Base-by-base conservation (phyloP, 352 stramenopile species). In the Achlya hypogyna region DNA sequence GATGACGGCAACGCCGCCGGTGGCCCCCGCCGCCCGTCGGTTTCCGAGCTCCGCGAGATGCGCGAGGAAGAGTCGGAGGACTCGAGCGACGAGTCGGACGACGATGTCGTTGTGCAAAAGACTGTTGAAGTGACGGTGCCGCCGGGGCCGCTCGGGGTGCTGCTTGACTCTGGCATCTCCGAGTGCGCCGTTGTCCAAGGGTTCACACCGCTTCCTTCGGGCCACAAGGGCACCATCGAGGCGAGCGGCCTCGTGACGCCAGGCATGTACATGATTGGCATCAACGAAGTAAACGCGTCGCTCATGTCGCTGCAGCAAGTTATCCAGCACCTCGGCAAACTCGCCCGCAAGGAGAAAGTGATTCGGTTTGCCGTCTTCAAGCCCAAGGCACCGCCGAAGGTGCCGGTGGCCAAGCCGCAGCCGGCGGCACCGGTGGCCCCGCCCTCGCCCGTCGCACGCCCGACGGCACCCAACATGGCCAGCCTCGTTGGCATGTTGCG, bases 191-290 rank as follows among this genome's bases (percentile, higher is more conserved):
- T 93, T 56, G 82, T 93, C 22, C 82, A 89, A 54, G 84, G 84
- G n/a, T 93, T 93, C 64, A 86, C 78, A 3, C 84, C 81, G 58
- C 52, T 93, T 32, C 69, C 79, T 8, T 78, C 68, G 20, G 84
- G 84, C 27, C 75, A 72, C 16, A 80, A 85, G 51, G 84, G 84
- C 0, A 78, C 82, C 0, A 89, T 93, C 54, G 78, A 93, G 53
- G 58, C 53, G 3, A 74, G 83, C 51, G 84, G 84, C 25, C 71
- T 82, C 45, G 84, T 93, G 47, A 74, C 84, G 8, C 76, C 80
- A 14, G 84, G 84, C 65, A 91, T 91, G 82, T 90, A 89, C 72
- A 90, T 93, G 63, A 88, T 93, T 71, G 84, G 82, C 69, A 93
- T 93, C 72, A 89, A 93, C 72, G 84, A 91, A 59, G 86, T 79